Evolutionary conservation across 192 early-diverging fungal genomes (phyloP).

Genomic region (Helicostylum pulchrum): DNA sequence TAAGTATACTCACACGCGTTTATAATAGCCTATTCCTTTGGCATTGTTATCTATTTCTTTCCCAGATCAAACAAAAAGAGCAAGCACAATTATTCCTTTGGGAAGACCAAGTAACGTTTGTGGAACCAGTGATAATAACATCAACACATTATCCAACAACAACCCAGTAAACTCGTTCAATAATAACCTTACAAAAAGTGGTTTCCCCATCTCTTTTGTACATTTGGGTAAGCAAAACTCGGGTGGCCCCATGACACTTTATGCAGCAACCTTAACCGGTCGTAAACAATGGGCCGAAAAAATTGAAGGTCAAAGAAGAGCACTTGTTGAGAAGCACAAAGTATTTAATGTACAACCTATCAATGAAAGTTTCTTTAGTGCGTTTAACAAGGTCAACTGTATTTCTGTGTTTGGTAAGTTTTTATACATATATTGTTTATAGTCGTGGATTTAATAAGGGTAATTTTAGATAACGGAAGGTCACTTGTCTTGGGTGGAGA

Average conservation of each 20-base stretch:
- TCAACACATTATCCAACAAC: background rate
- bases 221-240: constrained; percentile 39
- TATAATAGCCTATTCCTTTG: constrained; percentile 77
- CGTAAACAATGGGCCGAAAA: constrained; percentile 81
- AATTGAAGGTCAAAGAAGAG: constrained; percentile 63
- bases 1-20: background rate
- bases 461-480: constrained; percentile 30
- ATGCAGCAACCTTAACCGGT: constrained; percentile 69
- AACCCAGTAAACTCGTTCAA: background rate
- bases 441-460: too few relatives aligned
- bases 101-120: constrained; percentile 6
- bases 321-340: constrained; percentile 40
- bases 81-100: constrained; percentile 30
- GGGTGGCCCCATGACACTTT: constrained; percentile 56
- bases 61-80: constrained; percentile 32
- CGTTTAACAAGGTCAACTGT: constrained; percentile 58
- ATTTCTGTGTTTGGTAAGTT: constrained; percentile 44
- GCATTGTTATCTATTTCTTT: constrained; percentile 60
- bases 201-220: constrained; percentile 14
- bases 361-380: constrained; percentile 48
- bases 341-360: constrained; percentile 58
- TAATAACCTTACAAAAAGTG: background rate
- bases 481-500: constrained; percentile 82
- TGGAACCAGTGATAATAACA: background rate
- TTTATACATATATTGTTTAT: too few relatives aligned